These are phyloP conservation scores for Candida pseudofarinosa DNA, from an alignment of 805 yeast genomes.

Conservation along the genomic window DNA sequence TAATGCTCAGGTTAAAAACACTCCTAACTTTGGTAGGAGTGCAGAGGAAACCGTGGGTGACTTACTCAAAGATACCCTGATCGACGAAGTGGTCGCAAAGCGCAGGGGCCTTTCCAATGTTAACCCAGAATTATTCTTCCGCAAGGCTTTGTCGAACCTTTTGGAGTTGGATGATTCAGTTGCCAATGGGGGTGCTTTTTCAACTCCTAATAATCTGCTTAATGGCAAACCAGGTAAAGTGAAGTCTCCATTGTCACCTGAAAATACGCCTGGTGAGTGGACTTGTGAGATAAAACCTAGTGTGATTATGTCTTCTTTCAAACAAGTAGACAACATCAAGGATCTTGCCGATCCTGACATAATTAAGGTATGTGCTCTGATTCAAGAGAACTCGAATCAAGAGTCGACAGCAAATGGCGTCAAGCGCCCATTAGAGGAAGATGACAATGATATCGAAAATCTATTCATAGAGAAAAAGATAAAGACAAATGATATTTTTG, in stretches of 20 bases:
- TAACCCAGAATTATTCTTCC: constrained; percentile 48
- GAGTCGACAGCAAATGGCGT: constrained; percentile 7
- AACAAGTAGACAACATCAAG: constrained; percentile 37
- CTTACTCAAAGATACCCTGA: constrained; percentile 19
- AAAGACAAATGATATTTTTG: constrained; percentile 16
- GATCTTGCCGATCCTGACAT: constrained; percentile 27
- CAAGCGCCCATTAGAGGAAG: constrained; percentile 20
- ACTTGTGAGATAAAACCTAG: constrained; percentile 43
- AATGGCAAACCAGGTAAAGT: constrained; percentile 4
- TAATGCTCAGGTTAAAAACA: constrained; percentile 13
- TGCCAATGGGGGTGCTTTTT: constrained; percentile 10
- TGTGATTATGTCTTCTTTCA: constrained; percentile 43
- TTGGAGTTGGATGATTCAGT: constrained; percentile 39
- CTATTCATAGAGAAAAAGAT: constrained; percentile 35
- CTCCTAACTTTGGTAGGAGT: constrained; percentile 4
- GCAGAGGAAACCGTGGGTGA: constrained; percentile 16
- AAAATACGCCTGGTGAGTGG: constrained; percentile 28
- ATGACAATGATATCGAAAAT: constrained; percentile 28
- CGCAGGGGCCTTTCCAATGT: constrained; percentile 43
- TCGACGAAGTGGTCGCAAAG: constrained; percentile 41
- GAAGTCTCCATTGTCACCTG: constrained; percentile 39
- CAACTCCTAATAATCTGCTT: constrained; percentile 9
- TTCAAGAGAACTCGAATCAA: constrained; percentile 4
- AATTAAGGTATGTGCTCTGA: constrained; percentile 18
- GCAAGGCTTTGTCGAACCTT: constrained; percentile 48